phyloP scores from a whole-genome alignment of 805 yeast genomes.

The Spathaspora sp. region DNA sequence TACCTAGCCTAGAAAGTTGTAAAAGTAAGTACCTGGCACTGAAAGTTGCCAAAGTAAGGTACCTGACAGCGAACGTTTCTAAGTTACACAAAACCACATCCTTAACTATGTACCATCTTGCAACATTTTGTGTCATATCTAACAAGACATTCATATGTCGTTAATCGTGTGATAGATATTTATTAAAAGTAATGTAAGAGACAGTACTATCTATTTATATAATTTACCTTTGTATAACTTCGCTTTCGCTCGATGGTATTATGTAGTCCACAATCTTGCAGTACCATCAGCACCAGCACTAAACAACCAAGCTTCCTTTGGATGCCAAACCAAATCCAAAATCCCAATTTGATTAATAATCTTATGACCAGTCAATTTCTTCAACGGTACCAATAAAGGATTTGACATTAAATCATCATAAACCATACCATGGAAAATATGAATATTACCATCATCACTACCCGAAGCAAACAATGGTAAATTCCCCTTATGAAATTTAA shows the following conservation, averaged over 20 bases:
- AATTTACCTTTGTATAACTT: too few species aligned
- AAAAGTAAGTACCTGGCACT: too few species aligned
- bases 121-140: too few species aligned
- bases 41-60: too few species aligned
- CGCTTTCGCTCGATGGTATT: constrained; percentile 2
- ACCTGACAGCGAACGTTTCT: too few species aligned
- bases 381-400: constrained; percentile 92
- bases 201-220: too few species aligned
- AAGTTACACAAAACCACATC: too few species aligned
- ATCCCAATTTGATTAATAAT: constrained; percentile 80
- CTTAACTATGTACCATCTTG: too few species aligned
- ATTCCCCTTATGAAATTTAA: constrained; percentile 78
- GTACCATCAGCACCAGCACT: constrained; percentile 96
- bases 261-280: constrained; percentile 96
- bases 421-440: constrained; percentile 94
- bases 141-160: too few species aligned
- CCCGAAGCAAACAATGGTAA: constrained; percentile 93
- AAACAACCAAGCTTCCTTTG: constrained; percentile 96
- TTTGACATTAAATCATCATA: constrained; percentile 94
- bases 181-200: too few species aligned
- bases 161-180: too few species aligned
- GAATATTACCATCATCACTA: constrained; percentile 89
- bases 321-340: constrained; percentile 89
- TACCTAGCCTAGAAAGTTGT: background rate
- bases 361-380: constrained; percentile 89